These are phyloP conservation scores for Rhodotorula sp. DNA, from an alignment of 1,284 basidiomycete genomes.

Conservation along the genomic window DNA sequence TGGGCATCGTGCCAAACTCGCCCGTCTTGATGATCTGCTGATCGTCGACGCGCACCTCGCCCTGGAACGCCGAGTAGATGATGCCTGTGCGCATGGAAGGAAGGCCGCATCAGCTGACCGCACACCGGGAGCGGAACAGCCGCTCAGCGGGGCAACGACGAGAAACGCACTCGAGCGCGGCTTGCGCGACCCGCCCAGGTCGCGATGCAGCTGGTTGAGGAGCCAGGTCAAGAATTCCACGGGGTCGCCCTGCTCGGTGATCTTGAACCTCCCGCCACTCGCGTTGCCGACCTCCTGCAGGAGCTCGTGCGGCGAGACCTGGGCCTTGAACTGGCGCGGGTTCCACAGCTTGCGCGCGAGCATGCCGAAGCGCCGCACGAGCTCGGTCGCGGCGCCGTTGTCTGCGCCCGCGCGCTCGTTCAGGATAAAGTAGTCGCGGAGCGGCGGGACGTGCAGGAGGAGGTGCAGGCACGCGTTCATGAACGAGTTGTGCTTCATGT, in stretches of 20 bases:
- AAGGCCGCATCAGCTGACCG: no score
- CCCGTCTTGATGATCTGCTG: conserved; percentile 81
- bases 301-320: conserved; percentile 98
- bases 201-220: conserved; percentile 86
- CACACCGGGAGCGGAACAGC: background rate
- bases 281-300: conserved; percentile 90
- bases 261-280: conserved; percentile 82
- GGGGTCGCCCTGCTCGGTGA: conserved; percentile 93
- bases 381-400: background rate
- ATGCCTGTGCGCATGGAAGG: conserved; percentile 60
- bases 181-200: conserved; percentile 85
- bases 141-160: background rate
- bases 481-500: conserved; percentile 95
- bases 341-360: conserved; percentile 94
- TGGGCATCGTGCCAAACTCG: conserved; percentile 55
- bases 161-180: conserved; percentile 71
- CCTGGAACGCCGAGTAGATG: conserved; percentile 91
- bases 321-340: conserved; percentile 89
- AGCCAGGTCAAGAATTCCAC: conserved; percentile 96
- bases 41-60: conserved; percentile 86
- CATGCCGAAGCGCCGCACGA: conserved; percentile 62
- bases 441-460: conserved; percentile 82
- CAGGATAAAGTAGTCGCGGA: conserved; percentile 74
- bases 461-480: conserved; percentile 96
- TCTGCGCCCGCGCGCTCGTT: conserved; percentile 16